Evolutionary conservation across 1,284 basidiomycete species (phyloP).

Genomic region (Ceratobasidium theobromae): DNA sequence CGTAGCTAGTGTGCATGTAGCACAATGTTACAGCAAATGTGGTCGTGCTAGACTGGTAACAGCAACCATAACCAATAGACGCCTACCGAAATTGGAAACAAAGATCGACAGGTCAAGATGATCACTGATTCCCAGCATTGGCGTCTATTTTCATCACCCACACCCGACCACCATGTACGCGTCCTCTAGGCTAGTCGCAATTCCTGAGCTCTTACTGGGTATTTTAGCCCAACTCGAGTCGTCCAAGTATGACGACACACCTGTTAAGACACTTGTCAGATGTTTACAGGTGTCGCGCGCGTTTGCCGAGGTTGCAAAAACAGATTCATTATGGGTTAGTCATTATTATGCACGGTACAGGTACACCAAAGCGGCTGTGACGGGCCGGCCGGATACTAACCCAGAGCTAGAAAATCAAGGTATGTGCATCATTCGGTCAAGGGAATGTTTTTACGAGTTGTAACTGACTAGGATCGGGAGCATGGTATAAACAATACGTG

Average conservation of each 20-base stretch:
- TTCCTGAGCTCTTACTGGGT: conserved; percentile 11
- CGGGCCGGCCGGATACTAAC: background rate
- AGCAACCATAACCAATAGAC: too few relatives aligned
- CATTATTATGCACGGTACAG: conserved; percentile 15
- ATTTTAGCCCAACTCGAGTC: background rate
- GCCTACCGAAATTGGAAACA: too few relatives aligned
- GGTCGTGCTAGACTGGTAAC: too few relatives aligned
- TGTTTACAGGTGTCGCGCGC: background rate
- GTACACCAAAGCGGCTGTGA: background rate
- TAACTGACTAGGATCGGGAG: too few relatives aligned
- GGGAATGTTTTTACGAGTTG: too few relatives aligned
- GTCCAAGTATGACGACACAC: background rate
- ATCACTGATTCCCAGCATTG: too few relatives aligned
- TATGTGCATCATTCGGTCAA: too few relatives aligned
- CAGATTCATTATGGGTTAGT: conserved; percentile 8
- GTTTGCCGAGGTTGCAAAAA: background rate
- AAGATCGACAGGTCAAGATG: too few relatives aligned
- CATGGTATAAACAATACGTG: conserved; percentile 3
- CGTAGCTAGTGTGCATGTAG: too few relatives aligned
- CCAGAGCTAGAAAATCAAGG: background rate
- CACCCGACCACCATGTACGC: too few relatives aligned
- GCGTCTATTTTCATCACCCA: too few relatives aligned
- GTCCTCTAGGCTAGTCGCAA: background rate
- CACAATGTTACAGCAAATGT: too few relatives aligned
- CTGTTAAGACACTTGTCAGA: background rate